These are phyloP conservation scores for Xylaria sp. DNA, from an alignment of 2,329 filamentous ascomycete species.

Conservation along the genomic window DNA sequence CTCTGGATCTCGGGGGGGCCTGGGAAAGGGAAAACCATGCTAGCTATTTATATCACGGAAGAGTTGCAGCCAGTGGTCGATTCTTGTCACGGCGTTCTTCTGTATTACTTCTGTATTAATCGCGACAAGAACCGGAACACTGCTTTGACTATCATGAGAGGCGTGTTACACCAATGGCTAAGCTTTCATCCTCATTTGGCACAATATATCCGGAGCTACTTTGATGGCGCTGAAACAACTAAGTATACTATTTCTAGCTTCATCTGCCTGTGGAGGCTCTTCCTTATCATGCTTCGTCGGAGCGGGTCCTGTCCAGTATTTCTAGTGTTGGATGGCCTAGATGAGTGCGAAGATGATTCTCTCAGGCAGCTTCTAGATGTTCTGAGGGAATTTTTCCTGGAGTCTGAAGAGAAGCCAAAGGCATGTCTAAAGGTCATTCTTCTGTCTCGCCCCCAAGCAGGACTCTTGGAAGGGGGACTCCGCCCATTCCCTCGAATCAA, in stretches of 20 bases:
- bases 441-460: conserved; percentile 24
- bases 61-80: conserved; percentile 19
- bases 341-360: conserved; percentile 27
- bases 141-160: conserved; percentile 22
- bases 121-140: conserved; percentile 28
- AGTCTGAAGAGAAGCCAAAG: neutral
- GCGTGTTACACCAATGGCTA: conserved; percentile 20
- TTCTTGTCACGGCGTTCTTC: neutral
- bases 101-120: conserved; percentile 28
- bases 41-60: conserved; percentile 24
- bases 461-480: conserved; percentile 10
- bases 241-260: conserved; percentile 27
- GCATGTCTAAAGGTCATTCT: conserved; percentile 17
- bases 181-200: neutral
- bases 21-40: conserved; percentile 28
- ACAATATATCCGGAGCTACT: conserved; percentile 17
- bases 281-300: conserved; percentile 12
- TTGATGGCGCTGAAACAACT: conserved; percentile 18
- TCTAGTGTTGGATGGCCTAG: conserved; percentile 16
- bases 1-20: conserved; percentile 29
- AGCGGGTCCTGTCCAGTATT: conserved; percentile 16
- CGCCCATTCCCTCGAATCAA: conserved; percentile 3
- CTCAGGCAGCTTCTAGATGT: conserved; percentile 24
- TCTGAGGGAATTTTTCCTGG: conserved; percentile 6
- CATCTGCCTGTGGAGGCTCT: conserved; percentile 15